Evolutionary conservation across 768 basidiomycete species (phyloP), one percentile per base, ranked within the genome.

Genomic region (Tricholoma bakamatsutake): DNA sequence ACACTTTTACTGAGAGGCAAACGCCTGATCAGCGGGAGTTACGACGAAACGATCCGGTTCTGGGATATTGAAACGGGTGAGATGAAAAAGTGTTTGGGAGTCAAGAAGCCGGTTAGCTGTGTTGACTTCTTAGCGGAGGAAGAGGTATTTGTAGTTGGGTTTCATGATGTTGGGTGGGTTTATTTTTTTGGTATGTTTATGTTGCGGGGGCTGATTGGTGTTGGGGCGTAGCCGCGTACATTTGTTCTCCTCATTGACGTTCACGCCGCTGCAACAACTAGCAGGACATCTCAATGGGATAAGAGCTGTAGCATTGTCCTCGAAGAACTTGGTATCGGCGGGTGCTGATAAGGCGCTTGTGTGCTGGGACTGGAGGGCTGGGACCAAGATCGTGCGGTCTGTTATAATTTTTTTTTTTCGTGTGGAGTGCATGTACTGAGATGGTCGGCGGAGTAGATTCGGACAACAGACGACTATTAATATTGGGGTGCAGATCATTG

Each of bases 401-500:
- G 27, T 47, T 3, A 2, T 13, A 4, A 13, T 27, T n/a, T 47
- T 9, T n/a, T n/a, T n/a, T n/a, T 6, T 45, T 12, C 27, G 24
- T 24, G 11, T 42, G 21, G 11, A 5, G 7, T 9, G 17, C 8
- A 12, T 24, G 6, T 27, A 6, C 2, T 28, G 6, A 28, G 4
- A 3, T 43, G 3, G 10, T 45, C 34, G 34, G 34, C 10, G 24
- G 21, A 5, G 15, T 47, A 47, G 46, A 15, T 95, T 94, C 62
- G 93, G 93, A 1, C 93, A 96, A 67, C 92, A 94, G 72, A 95
- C 91, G 9, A 95, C 91, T 6, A 82, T 93, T 61, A 93, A 91
- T 64, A 89, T 93, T 50, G 93, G 93, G 8, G 89, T 96, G 27
- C 91, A 93, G 70, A 80, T 95, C 28, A 80, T 93, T 31, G 79